A percentile compares a stretch with the other conserved stretches of the same genome.
Conservation (phyloP, 2,329 filamentous ascomycete genomes). For the Sarocladium brachiariae region DNA sequence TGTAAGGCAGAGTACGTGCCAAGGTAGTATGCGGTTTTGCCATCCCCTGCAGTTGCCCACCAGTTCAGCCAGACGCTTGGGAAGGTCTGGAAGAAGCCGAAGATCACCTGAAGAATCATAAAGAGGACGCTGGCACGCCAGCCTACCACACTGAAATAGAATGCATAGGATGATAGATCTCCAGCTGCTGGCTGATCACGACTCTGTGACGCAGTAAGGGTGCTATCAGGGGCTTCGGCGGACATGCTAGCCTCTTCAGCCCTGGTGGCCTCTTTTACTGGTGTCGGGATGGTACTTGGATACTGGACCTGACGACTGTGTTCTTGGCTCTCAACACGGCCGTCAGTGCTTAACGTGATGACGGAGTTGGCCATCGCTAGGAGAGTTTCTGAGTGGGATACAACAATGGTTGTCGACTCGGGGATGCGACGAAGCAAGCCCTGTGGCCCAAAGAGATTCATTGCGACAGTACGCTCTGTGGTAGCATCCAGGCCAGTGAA, state of each 20-base stretch:
- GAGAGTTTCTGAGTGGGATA: constrained; percentile 24
- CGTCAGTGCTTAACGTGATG: constrained; percentile 35
- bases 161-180: not conserved
- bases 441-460: constrained; percentile 31
- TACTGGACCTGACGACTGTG: not conserved
- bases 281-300: not conserved
- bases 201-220: not conserved
- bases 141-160: not conserved
- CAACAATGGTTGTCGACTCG: constrained; percentile 35
- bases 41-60: not conserved
- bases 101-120: not conserved
- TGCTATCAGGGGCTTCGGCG: not conserved
- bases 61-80: not conserved
- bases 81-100: not conserved
- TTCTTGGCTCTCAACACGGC: constrained; percentile 19
- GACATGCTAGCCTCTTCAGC: not conserved
- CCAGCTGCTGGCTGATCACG: not conserved
- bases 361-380: constrained; percentile 36
- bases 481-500: constrained; percentile 37
- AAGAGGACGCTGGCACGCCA: not conserved
- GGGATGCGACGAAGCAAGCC: constrained; percentile 29
- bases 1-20: not conserved
- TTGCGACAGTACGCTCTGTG: constrained; percentile 37
- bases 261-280: not conserved
- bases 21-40: not conserved